Evolutionary conservation across 495 filamentous ascomycete species (phyloP).

Genomic region (Cercophora sp.): DNA sequence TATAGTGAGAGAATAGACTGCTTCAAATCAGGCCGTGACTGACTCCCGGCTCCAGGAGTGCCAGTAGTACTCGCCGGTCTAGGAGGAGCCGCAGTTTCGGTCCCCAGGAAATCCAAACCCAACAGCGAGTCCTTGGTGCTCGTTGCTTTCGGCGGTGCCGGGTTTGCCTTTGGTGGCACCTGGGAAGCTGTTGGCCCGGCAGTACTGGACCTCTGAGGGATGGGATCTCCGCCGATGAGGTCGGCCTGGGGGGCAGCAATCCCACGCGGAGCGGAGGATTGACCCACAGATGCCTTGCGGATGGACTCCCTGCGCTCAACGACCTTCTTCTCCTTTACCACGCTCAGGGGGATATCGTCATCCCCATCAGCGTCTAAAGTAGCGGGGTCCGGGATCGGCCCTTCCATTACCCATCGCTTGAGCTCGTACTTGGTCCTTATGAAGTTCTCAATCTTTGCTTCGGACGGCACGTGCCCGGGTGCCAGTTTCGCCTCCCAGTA

Average conservation of each 20-base stretch:
- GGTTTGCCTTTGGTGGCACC: conserved; percentile 60
- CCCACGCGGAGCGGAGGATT: conserved; percentile 25
- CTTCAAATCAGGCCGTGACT: conserved; percentile 89
- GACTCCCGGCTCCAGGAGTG: conserved; percentile 50
- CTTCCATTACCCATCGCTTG: conserved; percentile 98
- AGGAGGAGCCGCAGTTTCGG: conserved; percentile 57
- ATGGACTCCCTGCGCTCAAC: conserved; percentile 46
- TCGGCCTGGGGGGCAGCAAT: conserved; percentile 40
- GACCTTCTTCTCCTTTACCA: conserved; percentile 55
- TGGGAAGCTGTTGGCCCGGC: conserved; percentile 62
- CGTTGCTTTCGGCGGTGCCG: conserved; percentile 54
- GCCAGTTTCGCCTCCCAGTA: conserved; percentile 98
- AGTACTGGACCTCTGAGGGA: conserved; percentile 50
- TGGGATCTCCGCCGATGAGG: conserved; percentile 46
- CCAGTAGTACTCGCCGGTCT: conserved; percentile 71
- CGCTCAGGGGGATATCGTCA: conserved; percentile 66
- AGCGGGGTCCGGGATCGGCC: conserved; percentile 83
- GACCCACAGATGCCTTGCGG: conserved; percentile 39
- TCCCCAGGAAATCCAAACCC: conserved; percentile 89
- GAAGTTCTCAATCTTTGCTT: conserved; percentile 98
- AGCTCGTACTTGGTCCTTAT: conserved; percentile 98
- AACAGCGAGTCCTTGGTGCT: conserved; percentile 79
- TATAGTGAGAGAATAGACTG: conserved; percentile 96
- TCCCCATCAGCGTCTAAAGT: conserved; percentile 81
- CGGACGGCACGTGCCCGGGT: conserved; percentile 88